Base-by-base conservation (phyloP, 257 asterid species). In the Eustoma russellianum region DNA sequence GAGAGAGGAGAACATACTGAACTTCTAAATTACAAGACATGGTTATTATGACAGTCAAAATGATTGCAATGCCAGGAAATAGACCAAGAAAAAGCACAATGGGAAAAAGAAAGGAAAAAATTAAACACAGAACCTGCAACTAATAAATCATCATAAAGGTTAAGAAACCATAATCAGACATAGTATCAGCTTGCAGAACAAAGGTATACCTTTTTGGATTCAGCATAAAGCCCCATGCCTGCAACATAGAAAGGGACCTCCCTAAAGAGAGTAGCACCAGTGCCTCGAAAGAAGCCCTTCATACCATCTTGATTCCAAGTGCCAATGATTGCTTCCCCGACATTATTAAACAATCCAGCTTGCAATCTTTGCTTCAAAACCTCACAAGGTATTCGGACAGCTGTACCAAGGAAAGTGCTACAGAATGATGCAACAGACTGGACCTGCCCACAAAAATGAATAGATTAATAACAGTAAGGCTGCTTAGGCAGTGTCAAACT, bases 211-310 rank as follows among this genome's bases (percentile, higher is more conserved):
- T 88, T 88, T 70, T 88, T 88, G 55, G 97, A 88, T 73, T 88
- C 94, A 33, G 89, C 97, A 78, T 88, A 88, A 57, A 88, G 83
- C 63, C 94, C 88, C 97, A 85, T 85, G 78, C 97, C 97, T 3
- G 85, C 86, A 57, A 88, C 97, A 56, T 88, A 88, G 68, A 88
- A 88, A 5, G 97, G 97, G 53, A 88, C 79, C 73, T 88, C 97
- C 7, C 97, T 87, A 58, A 75, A 85, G 55, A 88, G 94, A 48
- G 97, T 88, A 9, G 91, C 97, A 62, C 94, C 95, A 30, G 95
- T 88, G 72, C 97, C 97, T 65, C 97, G 97, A 68, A 88, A 88
- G 64, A 88, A 88, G 2, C 95, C 97, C 65, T 67, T 71, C 24
- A 79, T 75, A 50, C 97, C 97, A 75, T 85, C 97, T 63, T 77